Base-by-base conservation (phyloP, 2,329 filamentous ascomycete genomes). In the Trichoderma simmonsii region DNA sequence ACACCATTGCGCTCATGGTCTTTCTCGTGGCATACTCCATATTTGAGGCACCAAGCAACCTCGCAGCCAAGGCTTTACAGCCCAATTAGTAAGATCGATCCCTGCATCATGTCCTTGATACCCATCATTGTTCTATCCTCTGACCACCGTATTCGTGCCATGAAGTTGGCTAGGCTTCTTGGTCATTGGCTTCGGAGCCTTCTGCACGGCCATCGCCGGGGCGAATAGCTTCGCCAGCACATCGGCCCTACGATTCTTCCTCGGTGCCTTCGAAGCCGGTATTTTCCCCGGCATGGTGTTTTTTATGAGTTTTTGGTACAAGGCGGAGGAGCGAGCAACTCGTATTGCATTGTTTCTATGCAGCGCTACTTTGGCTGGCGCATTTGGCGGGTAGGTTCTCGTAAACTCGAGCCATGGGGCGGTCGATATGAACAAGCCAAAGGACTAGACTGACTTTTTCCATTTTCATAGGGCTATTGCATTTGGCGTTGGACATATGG, bases 241-340 rank as follows among this genome's bases (percentile, higher is more conserved):
- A 26, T 54, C 62, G 3, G 62, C 62, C 3, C 30, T 65, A 11
- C 62, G 62, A 34, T 65, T 65, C 28, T 65, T 65, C 4, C 62
- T 65, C 4, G 62, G 62, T 26, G 62, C 62, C 4, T 65, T 65
- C 1, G 62, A 65, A 14, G 62, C 62, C 0, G 62, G 62, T 5
- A 65, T 65, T 6, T 65, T 65, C 3, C 62, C 62, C 5, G 62
- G 62, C 32, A 65, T 65, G 62, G 62, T 65, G 2, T 65, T 65
- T 8, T 65, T 65, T 28, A 65, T 65, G 62, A 65, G 62, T 26
- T 65, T 65, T 30, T 65, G 62, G 62, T 65, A 65, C n/a, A 65
- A 65, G 18, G 62, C 62, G 8, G 62, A 65, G 21, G 62, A 65
- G 43, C 43, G 62, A 24, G 62, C 62, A 3, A 65, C 62, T 34